Conservation (phyloP, 1,139 yeast genomes). For the Pichia sp. region DNA sequence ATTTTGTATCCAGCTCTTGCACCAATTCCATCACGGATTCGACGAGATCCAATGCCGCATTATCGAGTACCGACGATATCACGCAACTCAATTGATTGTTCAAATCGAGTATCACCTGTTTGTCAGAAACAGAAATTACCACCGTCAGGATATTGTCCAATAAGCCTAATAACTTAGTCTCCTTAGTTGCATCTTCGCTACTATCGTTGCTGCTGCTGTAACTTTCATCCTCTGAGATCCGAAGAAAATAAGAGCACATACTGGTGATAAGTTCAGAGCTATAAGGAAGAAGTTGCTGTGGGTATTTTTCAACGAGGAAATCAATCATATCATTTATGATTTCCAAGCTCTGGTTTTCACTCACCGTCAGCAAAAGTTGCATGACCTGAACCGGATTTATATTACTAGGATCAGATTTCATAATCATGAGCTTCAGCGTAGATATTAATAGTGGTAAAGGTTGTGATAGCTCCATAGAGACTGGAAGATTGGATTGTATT, state of each 20-base stretch:
- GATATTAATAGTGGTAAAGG: slow-evolving; percentile 17
- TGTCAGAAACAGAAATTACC: slow-evolving; percentile 44
- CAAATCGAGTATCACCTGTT: slow-evolving; percentile 25
- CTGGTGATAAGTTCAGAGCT: slow-evolving; percentile 47
- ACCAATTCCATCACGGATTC: slow-evolving; percentile 48
- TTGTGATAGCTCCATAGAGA: slow-evolving; percentile 7
- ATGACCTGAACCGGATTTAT: slow-evolving; percentile 33
- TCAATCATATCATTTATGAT: slow-evolving; percentile 54
- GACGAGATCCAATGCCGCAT: slow-evolving; percentile 38
- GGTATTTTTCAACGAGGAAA: slow-evolving; percentile 50
- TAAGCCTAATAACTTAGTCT: slow-evolving; percentile 50
- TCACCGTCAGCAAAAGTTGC: slow-evolving; percentile 49
- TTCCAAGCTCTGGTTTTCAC: slow-evolving; percentile 49
- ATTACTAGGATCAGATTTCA: slow-evolving; percentile 5
- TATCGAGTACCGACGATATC: slow-evolving; percentile 45
- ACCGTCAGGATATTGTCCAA: slow-evolving; percentile 49
- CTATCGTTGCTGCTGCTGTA: slow-evolving; percentile 22
- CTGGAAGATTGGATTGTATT: slow-evolving; percentile 1
- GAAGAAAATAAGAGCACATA: slow-evolving; percentile 45
- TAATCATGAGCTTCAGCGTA: slow-evolving; percentile 13
- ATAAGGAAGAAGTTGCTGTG: slow-evolving; percentile 52
- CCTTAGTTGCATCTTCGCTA: slow-evolving; percentile 28
- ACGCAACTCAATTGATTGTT: slow-evolving; percentile 41
- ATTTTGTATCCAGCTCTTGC: slow-evolving; percentile 44
- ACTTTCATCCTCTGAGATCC: slow-evolving; percentile 23